A percentile compares a stretch with the other conserved stretches of the same genome.
Conservation (phyloP, 2,329 filamentous ascomycete species). For the Polychaeton citri region DNA sequence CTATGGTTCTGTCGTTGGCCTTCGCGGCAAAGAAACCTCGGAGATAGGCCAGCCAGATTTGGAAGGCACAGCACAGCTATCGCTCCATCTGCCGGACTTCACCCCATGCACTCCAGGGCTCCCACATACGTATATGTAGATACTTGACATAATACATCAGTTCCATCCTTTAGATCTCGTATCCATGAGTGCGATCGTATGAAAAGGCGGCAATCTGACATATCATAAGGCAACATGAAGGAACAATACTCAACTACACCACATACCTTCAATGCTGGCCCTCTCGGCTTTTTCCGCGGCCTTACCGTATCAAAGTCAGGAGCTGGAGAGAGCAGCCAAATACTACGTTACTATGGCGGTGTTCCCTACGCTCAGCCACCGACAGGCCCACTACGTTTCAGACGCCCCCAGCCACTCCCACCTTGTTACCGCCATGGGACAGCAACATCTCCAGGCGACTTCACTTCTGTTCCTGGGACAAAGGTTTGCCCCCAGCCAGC, state of each 20-base stretch:
- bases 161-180: too few species aligned
- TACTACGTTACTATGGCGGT: slow-evolving; percentile 41
- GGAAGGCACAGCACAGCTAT: too few species aligned
- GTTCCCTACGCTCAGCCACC: slow-evolving; percentile 43
- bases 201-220: too few species aligned
- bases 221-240: not conserved
- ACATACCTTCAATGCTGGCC: slow-evolving; percentile 24
- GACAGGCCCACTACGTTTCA: slow-evolving; percentile 34
- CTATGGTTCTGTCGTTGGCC: too few species aligned
- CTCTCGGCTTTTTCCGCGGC: slow-evolving; percentile 38
- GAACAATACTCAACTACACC: slow-evolving; percentile 11
- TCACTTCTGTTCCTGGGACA: slow-evolving; percentile 21
- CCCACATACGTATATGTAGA: too few species aligned
- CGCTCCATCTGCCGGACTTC: too few species aligned
- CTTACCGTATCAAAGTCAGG: slow-evolving; percentile 25
- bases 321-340: slow-evolving; percentile 7
- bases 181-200: too few species aligned
- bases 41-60: too few species aligned
- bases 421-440: slow-evolving; percentile 39
- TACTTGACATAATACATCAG: too few species aligned
- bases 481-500: slow-evolving; percentile 40
- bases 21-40: too few species aligned
- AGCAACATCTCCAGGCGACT: slow-evolving; percentile 32
- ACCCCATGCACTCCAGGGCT: too few species aligned
- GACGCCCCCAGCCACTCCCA: slow-evolving; percentile 34